Evolutionary conservation across 371 early-diverging fungal species (phyloP).

Genomic region (Saksenaea vasiformis): DNA sequence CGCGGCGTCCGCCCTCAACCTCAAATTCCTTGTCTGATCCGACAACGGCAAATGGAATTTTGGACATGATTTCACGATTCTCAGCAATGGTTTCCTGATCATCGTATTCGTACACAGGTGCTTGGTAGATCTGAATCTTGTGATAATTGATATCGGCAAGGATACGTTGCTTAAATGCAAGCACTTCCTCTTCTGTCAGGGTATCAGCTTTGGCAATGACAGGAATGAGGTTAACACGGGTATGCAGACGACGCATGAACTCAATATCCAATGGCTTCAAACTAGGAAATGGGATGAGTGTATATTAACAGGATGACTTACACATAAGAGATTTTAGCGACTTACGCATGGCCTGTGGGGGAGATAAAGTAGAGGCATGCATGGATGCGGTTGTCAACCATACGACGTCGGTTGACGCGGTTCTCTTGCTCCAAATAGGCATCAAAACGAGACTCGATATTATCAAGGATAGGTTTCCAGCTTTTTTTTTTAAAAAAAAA

Average conservation of each 20-base stretch:
- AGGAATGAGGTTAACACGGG: constrained; percentile 96
- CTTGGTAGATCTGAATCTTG: constrained; percentile 94
- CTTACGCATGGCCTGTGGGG: constrained; percentile 90
- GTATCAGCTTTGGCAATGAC: constrained; percentile 99
- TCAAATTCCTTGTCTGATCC: constrained; percentile 93
- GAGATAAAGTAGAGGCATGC: constrained; percentile 98
- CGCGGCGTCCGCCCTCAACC: constrained; percentile 78
- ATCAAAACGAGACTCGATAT: constrained; percentile 95
- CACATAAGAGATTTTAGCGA: constrained; percentile 5
- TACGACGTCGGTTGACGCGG: constrained; percentile 84
- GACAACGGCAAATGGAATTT: constrained; percentile 96
- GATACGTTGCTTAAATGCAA: constrained; percentile 90
- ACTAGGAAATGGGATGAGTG: constrained; percentile 22
- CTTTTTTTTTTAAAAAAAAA: constrained; percentile 32
- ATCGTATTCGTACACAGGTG: constrained; percentile 89
- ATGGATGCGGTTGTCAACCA: constrained; percentile 94
- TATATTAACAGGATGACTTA: not conserved
- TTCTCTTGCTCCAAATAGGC: constrained; percentile 94
- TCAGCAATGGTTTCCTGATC: constrained; percentile 94
- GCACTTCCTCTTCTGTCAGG: constrained; percentile 94
- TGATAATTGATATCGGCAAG: constrained; percentile 91
- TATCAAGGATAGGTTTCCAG: constrained; percentile 95
- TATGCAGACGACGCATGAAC: constrained; percentile 93
- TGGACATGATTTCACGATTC: constrained; percentile 92
- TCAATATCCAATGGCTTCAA: constrained; percentile 94